phyloP scores from a whole-genome alignment of 331 rosid species.

The Malus hybrid region DNA sequence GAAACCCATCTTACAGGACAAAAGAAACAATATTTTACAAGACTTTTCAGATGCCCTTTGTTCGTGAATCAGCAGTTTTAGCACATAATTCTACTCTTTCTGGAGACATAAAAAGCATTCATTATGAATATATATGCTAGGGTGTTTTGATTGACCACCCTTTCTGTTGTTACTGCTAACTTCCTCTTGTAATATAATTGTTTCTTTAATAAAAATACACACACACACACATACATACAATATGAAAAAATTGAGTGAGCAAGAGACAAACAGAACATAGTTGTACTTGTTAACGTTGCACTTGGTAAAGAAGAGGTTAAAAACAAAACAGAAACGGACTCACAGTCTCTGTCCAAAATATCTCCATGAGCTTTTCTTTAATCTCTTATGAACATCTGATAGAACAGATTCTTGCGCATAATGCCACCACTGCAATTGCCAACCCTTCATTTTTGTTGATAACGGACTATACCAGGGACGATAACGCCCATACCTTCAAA shows the following conservation, averaged over 20 bases:
- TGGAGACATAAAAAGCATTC: not conserved
- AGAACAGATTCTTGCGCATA: conserved; percentile 90
- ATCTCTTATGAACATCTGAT: conserved; percentile 68
- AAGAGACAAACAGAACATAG: not conserved
- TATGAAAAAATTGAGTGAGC: not conserved
- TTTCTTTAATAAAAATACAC: too few species aligned
- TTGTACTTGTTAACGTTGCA: not conserved
- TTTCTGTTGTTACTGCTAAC: too few species aligned
- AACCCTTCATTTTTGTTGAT: conserved; percentile 47
- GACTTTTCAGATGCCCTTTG: not conserved
- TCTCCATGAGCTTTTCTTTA: conserved; percentile 87
- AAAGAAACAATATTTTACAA: not conserved
- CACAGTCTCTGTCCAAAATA: conserved; percentile 79
- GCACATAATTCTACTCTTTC: not conserved
- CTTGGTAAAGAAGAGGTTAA: not conserved
- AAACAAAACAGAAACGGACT: conserved; percentile 15
- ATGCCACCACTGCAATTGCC: conserved; percentile 89
- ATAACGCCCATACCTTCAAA: conserved; percentile 77
- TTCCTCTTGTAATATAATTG: too few species aligned
- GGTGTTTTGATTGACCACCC: too few species aligned
- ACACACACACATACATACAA: too few species aligned
- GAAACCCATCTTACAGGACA: not conserved
- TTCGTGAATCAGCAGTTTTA: not conserved
- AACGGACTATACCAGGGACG: conserved; percentile 81
- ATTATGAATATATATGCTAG: too few species aligned